These are phyloP conservation scores for Hyaloscypha hepaticicola DNA, from an alignment of 495 filamentous ascomycete genomes.

Conservation along the genomic window DNA sequence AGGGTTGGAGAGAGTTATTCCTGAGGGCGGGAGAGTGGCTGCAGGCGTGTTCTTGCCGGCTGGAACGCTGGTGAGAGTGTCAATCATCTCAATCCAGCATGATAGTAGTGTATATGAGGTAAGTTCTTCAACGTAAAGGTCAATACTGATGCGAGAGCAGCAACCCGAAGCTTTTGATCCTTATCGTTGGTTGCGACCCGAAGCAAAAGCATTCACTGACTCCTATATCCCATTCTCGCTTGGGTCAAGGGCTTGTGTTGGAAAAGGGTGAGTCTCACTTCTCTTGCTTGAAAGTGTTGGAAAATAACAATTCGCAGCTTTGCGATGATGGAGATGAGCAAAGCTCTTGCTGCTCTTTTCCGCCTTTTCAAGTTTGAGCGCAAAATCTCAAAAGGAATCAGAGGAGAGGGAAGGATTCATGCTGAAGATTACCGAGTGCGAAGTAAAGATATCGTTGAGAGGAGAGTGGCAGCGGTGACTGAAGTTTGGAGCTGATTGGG, in stretches of 20 bases:
- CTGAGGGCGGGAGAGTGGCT: constrained; percentile 12
- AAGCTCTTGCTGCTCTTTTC: constrained; percentile 16
- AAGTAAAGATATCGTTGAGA: constrained; percentile 7
- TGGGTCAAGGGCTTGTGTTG: constrained; percentile 19
- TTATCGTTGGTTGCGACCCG: constrained; percentile 17
- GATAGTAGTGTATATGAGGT: constrained; percentile 12
- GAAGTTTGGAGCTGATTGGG: neutral
- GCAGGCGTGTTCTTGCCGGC: constrained; percentile 10
- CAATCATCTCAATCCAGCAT: constrained; percentile 4
- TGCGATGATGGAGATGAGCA: constrained; percentile 22
- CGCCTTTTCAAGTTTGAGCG: constrained; percentile 15
- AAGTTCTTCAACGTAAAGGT: neutral
- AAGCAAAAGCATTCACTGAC: constrained; percentile 7
- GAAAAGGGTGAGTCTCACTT: constrained; percentile 11
- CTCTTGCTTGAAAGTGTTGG: neutral
- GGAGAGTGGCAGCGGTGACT: neutral
- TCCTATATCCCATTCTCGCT: constrained; percentile 11
- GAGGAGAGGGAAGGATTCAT: constrained; percentile 12
- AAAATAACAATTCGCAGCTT: constrained; percentile 6
- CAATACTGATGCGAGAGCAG: neutral
- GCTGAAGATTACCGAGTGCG: constrained; percentile 5
- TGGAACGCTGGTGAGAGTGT: constrained; percentile 17
- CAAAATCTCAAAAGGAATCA: neutral
- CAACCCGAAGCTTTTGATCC: constrained; percentile 12
- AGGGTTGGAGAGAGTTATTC: constrained; percentile 19